These are phyloP conservation scores for Harringtonia aguacate DNA, from an alignment of 2,329 filamentous ascomycete genomes.

Conservation along the genomic window DNA sequence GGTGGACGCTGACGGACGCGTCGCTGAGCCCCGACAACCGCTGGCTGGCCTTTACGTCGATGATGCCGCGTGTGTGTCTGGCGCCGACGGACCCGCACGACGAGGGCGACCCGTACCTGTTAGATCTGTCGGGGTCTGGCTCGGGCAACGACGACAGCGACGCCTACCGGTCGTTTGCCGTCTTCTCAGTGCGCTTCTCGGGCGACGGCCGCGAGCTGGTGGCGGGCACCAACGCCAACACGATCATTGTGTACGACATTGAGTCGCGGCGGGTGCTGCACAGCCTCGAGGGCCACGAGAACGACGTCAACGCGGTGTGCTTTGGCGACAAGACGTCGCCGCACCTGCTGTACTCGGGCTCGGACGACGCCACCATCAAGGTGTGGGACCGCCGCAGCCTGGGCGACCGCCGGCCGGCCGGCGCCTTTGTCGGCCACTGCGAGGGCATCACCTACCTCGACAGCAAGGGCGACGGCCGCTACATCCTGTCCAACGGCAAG, in stretches of 20 bases:
- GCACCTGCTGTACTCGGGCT: constrained; percentile 91
- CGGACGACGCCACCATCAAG: constrained; percentile 86
- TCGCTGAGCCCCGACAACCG: constrained; percentile 84
- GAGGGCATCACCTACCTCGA: constrained; percentile 60
- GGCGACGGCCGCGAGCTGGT: constrained; percentile 86
- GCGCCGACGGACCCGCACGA: constrained; percentile 80
- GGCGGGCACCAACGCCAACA: constrained; percentile 69
- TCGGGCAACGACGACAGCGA: constrained; percentile 17
- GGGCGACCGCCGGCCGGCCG: constrained; percentile 64
- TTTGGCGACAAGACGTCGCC: constrained; percentile 83
- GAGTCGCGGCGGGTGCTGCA: constrained; percentile 68
- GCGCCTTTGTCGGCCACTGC: constrained; percentile 55
- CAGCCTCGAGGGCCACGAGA: constrained; percentile 63
- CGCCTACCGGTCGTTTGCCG: constrained; percentile 39
- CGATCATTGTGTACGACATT: constrained; percentile 86
- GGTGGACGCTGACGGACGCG: constrained; percentile 95
- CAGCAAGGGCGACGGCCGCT: constrained; percentile 61
- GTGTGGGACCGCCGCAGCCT: constrained; percentile 95
- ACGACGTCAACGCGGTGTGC: constrained; percentile 94
- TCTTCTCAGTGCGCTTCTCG: constrained; percentile 89
- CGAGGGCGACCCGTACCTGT: constrained; percentile 62
- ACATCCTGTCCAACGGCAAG: constrained; percentile 88
- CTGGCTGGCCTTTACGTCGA: constrained; percentile 85
- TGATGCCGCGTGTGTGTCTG: constrained; percentile 72
- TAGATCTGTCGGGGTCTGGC: constrained; percentile 61